Percentiles rank a stretch among this genome's conserved stretches.
Evolutionary conservation across 1,139 yeast genomes (phyloP).

Genomic region (Candida gigantensis): DNA sequence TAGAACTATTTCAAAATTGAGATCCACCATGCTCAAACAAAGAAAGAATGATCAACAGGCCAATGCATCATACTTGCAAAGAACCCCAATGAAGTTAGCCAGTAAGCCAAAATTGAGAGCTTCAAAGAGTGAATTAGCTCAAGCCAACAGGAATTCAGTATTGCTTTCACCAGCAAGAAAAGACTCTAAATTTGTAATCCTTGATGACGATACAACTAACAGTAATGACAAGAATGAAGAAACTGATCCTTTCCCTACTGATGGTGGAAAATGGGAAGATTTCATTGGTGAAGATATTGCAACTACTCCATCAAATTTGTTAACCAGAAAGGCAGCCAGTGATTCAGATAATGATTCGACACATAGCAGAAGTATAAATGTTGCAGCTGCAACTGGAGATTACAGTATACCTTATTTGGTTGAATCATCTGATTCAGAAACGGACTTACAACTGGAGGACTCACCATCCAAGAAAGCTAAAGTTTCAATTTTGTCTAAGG

Average conservation of each 20-base stretch:
- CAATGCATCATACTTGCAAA: conserved; percentile 13
- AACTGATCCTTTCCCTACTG: conserved; percentile 16
- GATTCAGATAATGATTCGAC: conserved; percentile 24
- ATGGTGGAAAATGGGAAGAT: conserved; percentile 45
- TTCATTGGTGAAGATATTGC: conserved; percentile 34
- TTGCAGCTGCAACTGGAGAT: conserved; percentile 10
- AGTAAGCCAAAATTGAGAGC: conserved; percentile 10
- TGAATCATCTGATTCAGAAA: conserved; percentile 42
- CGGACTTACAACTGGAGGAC: conserved; percentile 15
- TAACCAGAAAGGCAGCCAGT: conserved; percentile 2
- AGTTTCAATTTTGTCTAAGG: conserved; percentile 23
- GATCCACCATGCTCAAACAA: conserved; percentile 48
- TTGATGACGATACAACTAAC: conserved; percentile 24
- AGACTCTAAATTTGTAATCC: conserved; percentile 33
- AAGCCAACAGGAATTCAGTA: conserved; percentile 25
- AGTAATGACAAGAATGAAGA: conserved; percentile 4
- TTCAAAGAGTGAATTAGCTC: conserved; percentile 21
- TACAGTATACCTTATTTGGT: conserved; percentile 28
- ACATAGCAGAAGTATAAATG: conserved; percentile 10
- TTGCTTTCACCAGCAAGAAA: conserved; percentile 39
- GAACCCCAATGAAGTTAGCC: conserved; percentile 11
- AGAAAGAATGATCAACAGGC: conserved; percentile 23
- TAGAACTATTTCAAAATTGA: conserved; percentile 55
- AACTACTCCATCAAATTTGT: conserved; percentile 24
- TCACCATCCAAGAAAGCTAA: conserved; percentile 14